Evolutionary conservation across 805 yeast species (phyloP).

Genomic region (Starmerella scarabaei): DNA sequence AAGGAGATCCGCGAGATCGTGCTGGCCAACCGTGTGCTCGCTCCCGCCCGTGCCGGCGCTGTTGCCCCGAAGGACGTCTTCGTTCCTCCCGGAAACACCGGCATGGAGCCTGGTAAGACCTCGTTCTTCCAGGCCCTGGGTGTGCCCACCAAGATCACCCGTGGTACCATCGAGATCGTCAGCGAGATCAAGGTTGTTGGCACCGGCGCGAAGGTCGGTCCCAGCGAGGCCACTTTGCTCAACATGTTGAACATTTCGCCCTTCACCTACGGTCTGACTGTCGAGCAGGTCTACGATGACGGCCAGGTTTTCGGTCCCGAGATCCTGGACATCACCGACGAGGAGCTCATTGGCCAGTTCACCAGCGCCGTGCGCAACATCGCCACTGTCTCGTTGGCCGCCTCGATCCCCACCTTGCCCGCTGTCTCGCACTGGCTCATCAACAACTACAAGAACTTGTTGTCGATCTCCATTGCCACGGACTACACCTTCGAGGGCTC

Average conservation of each 20-base stretch:
- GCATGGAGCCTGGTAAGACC: constrained; percentile 99
- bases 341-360: constrained; percentile 85
- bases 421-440: constrained; percentile 97
- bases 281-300: constrained; percentile 94
- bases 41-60: constrained; percentile 99
- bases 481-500: constrained; percentile 99
- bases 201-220: constrained; percentile 84
- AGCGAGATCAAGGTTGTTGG: constrained; percentile 91
- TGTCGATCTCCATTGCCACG: constrained; percentile 95
- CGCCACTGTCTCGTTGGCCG: constrained; percentile 93
- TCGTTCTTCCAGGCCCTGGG: constrained; percentile 99
- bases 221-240: constrained; percentile 95
- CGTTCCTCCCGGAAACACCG: constrained; percentile 99
- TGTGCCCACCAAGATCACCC: constrained; percentile 99
- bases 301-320: constrained; percentile 97
- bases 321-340: constrained; percentile 97
- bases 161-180: constrained; percentile 99
- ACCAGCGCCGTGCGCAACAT: constrained; percentile 83
- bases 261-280: constrained; percentile 95
- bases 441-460: constrained; percentile 98
- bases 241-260: constrained; percentile 99
- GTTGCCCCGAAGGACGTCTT: constrained; percentile 94
- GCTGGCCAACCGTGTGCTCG: constrained; percentile 91
- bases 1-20: constrained; percentile 81
- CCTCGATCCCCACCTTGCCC: constrained; percentile 98